Conservation (phyloP, 2,329 filamentous ascomycete genomes). For the Helotiales sp. region DNA sequence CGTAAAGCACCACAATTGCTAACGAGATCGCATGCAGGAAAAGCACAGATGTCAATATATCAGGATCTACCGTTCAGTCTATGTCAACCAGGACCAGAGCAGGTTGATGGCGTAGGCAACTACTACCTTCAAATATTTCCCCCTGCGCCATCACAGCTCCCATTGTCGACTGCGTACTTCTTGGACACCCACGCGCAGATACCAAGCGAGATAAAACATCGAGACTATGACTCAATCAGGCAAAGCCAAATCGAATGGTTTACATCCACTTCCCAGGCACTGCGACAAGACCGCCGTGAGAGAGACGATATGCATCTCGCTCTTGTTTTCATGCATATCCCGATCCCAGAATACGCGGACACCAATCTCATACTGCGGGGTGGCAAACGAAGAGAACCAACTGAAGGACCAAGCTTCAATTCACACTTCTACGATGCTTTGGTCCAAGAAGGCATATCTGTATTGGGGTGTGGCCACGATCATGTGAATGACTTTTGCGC, state of each 20-base stretch:
- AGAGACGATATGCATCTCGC: constrained; percentile 91
- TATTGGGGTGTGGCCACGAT: constrained; percentile 66
- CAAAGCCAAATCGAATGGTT: constrained; percentile 93
- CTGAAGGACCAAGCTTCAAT: constrained; percentile 87
- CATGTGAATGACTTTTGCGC: constrained; percentile 96
- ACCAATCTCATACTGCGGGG: constrained; percentile 54
- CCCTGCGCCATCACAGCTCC: constrained; percentile 73
- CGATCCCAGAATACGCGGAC: constrained; percentile 79
- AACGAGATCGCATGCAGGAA: constrained; percentile 34
- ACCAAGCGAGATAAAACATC: constrained; percentile 78
- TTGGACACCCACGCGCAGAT: constrained; percentile 90
- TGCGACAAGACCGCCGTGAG: constrained; percentile 70
- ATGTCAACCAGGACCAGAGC: constrained; percentile 73
- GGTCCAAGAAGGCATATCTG: constrained; percentile 76
- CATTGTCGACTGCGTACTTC: constrained; percentile 86
- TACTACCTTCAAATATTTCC: constrained; percentile 88
- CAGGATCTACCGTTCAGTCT: constrained; percentile 84
- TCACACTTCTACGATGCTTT: constrained; percentile 86
- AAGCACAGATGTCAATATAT: constrained; percentile 78
- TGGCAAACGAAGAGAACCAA: constrained; percentile 79
- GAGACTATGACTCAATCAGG: constrained; percentile 94
- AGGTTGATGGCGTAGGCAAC: constrained; percentile 87
- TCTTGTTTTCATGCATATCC: constrained; percentile 94
- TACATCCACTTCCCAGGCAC: constrained; percentile 64
- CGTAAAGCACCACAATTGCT: constrained; percentile 31